These are phyloP conservation scores for Aspergillus tamarii DNA, from an alignment of 2,329 filamentous ascomycete species.

Conservation along the genomic window DNA sequence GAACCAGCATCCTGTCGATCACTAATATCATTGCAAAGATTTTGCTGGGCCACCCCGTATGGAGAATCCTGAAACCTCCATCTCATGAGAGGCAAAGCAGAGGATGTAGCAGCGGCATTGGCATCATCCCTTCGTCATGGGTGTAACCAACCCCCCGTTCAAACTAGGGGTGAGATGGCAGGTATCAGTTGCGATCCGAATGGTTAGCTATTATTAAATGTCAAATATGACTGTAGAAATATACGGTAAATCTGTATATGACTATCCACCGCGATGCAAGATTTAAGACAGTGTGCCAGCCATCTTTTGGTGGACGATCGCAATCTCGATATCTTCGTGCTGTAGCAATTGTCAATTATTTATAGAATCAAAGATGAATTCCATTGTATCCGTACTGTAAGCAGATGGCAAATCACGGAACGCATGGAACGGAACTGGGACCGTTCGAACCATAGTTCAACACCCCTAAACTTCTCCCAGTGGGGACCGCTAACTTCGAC, in stretches of 20 bases:
- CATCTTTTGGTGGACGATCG: constrained; percentile 7
- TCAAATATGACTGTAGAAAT: background rate
- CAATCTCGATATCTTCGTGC: constrained; percentile 1
- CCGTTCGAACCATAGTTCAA: constrained; percentile 10
- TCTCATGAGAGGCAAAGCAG: background rate
- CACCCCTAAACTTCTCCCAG: background rate
- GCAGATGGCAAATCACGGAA: background rate
- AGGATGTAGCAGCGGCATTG: no score
- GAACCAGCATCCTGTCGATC: constrained; percentile 11
- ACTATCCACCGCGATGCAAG: background rate
- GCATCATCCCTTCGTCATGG: constrained; percentile 4
- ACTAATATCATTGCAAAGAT: constrained; percentile 2
- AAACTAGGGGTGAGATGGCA: background rate
- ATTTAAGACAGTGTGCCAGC: background rate
- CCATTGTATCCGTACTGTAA: background rate
- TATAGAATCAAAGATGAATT: constrained; percentile 7
- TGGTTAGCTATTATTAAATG: background rate
- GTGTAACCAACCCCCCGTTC: background rate
- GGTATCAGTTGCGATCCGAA: background rate
- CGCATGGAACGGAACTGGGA: background rate
- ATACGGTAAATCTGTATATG: background rate
- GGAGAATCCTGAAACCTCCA: background rate
- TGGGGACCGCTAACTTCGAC: background rate
- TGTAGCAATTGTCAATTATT: background rate
- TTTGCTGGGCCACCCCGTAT: background rate